A percentile compares a stretch with the other conserved stretches of the same genome.
These are phyloP conservation scores for Fraxinus angustifolia DNA, from an alignment of 305 asterid species.

Conservation along the genomic window DNA sequence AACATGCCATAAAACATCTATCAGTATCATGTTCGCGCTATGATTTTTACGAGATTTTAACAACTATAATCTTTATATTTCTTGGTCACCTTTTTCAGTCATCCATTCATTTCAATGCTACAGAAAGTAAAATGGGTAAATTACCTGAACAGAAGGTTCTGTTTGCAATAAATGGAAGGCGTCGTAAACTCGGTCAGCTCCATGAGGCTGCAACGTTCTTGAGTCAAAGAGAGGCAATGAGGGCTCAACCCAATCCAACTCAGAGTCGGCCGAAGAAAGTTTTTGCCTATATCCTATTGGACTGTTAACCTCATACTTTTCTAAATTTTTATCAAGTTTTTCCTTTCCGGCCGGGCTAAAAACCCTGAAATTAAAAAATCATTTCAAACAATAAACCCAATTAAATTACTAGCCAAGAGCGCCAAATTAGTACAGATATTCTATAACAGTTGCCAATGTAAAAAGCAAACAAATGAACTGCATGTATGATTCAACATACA, in stretches of 20 bases:
- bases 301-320: constrained; percentile 21
- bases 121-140: not conserved
- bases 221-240: constrained; percentile 32
- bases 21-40: not conserved
- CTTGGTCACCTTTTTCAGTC: not conserved
- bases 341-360: constrained; percentile 26
- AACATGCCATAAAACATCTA: not conserved
- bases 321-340: constrained; percentile 8
- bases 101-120: not conserved
- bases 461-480: not conserved
- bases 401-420: not conserved
- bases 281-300: constrained; percentile 12
- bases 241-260: constrained; percentile 62
- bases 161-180: constrained; percentile 58
- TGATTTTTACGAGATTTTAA: not conserved
- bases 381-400: not conserved
- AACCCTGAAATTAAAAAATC: constrained; percentile 29
- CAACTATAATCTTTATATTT: not conserved
- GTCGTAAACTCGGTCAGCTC: constrained; percentile 40
- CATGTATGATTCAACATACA: not conserved
- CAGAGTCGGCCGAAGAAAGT: constrained; percentile 19
- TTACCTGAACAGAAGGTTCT: constrained; percentile 67
- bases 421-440: not conserved
- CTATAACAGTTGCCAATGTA: not conserved
- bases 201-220: constrained; percentile 28